Percentiles rank a stretch among this genome's conserved stretches.
Conservation (phyloP, 2,329 filamentous ascomycete genomes). For the Aureobasidium pullulans region DNA sequence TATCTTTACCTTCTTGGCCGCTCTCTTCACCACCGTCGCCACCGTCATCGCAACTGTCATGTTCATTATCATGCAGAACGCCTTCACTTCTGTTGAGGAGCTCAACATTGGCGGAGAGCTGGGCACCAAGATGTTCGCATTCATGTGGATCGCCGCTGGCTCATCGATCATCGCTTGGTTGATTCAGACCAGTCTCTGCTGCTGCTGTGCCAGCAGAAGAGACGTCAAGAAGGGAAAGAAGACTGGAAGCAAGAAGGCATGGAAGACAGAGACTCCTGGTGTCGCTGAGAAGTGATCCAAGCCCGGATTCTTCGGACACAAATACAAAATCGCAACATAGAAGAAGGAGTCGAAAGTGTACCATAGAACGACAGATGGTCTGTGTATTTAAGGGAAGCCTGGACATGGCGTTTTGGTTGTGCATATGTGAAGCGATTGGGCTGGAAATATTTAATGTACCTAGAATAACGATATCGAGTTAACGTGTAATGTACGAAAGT, state of each 20-base stretch:
- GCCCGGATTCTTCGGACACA: slow-evolving; percentile 15
- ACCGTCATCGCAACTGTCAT: slow-evolving; percentile 74
- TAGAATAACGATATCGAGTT: slow-evolving; percentile 8
- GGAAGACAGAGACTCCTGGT: slow-evolving; percentile 15
- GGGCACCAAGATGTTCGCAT: slow-evolving; percentile 68
- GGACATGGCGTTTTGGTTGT: neutral
- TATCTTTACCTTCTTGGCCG: slow-evolving; percentile 59
- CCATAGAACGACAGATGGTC: neutral
- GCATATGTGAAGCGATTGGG: neutral
- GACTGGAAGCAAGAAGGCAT: slow-evolving; percentile 28
- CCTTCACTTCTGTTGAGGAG: slow-evolving; percentile 60
- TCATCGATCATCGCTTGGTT: slow-evolving; percentile 61
- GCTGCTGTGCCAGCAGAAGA: slow-evolving; percentile 59
- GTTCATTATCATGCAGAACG: slow-evolving; percentile 72
- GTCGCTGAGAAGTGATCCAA: slow-evolving; percentile 16
- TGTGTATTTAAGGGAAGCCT: neutral
- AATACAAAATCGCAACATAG: neutral
- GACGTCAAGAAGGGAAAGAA: slow-evolving; percentile 45
- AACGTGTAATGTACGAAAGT: slow-evolving; percentile 5
- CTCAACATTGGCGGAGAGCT: slow-evolving; percentile 69
- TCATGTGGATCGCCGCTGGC: slow-evolving; percentile 78
- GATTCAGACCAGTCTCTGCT: slow-evolving; percentile 68
- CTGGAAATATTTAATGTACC: neutral
- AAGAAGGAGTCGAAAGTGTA: neutral
- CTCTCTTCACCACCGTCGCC: slow-evolving; percentile 61